A percentile compares a stretch with the other conserved stretches of the same genome.
These are phyloP conservation scores for Aspergillus pseudonomiae DNA, from an alignment of 2,329 filamentous ascomycete species.

Conservation along the genomic window DNA sequence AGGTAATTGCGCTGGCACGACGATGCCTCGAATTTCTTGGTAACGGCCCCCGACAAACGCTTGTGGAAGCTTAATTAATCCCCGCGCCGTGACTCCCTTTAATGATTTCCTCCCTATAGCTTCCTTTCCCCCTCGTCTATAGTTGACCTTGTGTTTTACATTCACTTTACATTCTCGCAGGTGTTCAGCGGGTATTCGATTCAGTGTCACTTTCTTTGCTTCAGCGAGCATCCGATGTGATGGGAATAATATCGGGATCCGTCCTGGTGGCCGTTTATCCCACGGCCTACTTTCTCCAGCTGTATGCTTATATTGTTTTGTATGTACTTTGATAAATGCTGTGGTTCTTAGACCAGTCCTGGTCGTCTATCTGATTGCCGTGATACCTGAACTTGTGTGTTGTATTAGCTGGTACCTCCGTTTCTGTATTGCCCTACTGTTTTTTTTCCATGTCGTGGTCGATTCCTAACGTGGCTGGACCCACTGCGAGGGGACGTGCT, in stretches of 20 bases:
- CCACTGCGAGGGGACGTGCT: not conserved
- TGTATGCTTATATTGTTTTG: slow-evolving; percentile 17
- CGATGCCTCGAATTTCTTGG: slow-evolving; percentile 85
- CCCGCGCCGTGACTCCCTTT: slow-evolving; percentile 6
- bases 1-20: slow-evolving; percentile 88
- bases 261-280: slow-evolving; percentile 15
- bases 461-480: not conserved
- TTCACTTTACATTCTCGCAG: slow-evolving; percentile 24
- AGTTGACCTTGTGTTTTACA: slow-evolving; percentile 18
- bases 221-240: slow-evolving; percentile 41
- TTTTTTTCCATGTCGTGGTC: not conserved
- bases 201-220: slow-evolving; percentile 28
- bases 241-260: slow-evolving; percentile 17
- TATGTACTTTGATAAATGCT: slow-evolving; percentile 22
- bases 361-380: slow-evolving; percentile 27
- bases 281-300: slow-evolving; percentile 10
- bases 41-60: slow-evolving; percentile 72
- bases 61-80: slow-evolving; percentile 72
- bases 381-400: slow-evolving; percentile 20
- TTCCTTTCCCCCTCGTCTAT: slow-evolving; percentile 13
- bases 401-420: not conserved
- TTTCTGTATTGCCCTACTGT: not conserved
- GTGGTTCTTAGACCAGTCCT: slow-evolving; percentile 28
- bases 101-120: slow-evolving; percentile 3
- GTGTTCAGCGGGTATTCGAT: slow-evolving; percentile 39